Percentiles rank a stretch among this genome's conserved stretches.
phyloP scores from a whole-genome alignment of 306 rosid genomes.

The Quercus suber region DNA sequence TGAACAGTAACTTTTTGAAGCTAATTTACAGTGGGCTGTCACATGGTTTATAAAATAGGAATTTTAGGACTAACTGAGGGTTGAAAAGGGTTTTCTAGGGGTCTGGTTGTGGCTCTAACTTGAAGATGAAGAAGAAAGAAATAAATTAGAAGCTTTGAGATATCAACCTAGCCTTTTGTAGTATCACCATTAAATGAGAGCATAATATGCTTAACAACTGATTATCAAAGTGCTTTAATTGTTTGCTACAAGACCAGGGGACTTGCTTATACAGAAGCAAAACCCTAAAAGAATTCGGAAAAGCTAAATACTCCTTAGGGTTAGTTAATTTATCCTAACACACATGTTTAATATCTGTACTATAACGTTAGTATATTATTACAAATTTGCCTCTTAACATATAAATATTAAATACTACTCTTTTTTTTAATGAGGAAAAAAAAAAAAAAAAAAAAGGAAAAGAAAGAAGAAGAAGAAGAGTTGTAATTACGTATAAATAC shows the following conservation, averaged over 20 bases:
- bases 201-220: neutral
- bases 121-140: neutral
- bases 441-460: too few species aligned
- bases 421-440: too few species aligned
- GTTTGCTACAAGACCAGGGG: neutral
- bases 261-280: neutral
- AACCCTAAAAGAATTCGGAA: neutral
- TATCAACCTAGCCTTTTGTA: neutral
- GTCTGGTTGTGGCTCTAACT: neutral
- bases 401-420: too few species aligned
- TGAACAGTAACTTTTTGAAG: neutral
- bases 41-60: neutral
- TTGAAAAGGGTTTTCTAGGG: neutral
- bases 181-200: neutral
- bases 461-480: too few species aligned
- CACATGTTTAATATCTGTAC: too few species aligned
- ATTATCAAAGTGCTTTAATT: neutral
- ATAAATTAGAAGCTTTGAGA: neutral
- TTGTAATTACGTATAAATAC: too few species aligned
- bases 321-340: too few species aligned
- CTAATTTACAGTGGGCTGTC: neutral
- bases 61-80: neutral
- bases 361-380: too few species aligned
- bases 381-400: too few species aligned
- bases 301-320: neutral